phyloP scores from a whole-genome alignment of 169 alveolate genomes.

The Plasmodium berghei region DNA sequence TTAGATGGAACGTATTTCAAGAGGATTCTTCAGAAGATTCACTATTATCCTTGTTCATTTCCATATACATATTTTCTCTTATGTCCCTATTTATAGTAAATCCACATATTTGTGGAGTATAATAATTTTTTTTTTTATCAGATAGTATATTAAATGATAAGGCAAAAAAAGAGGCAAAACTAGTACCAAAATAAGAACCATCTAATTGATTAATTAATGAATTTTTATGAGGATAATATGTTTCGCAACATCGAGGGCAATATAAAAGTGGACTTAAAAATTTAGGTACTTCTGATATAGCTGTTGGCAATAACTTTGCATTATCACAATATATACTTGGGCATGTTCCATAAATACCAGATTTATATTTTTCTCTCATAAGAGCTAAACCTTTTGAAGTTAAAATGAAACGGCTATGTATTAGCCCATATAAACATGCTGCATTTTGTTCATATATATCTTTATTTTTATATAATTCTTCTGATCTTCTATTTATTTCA shows the following conservation, averaged over 20 bases:
- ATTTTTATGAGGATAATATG: conserved; percentile 87
- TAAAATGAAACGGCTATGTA: conserved; percentile 92
- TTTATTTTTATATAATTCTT: conserved; percentile 79
- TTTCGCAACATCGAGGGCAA: conserved; percentile 93
- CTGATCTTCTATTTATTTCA: conserved; percentile 79
- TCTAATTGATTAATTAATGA: conserved; percentile 87
- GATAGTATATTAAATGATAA: conserved; percentile 71
- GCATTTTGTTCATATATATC: conserved; percentile 89
- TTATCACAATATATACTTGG: conserved; percentile 91
- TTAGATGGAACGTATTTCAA: not conserved
- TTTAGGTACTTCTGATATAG: conserved; percentile 91
- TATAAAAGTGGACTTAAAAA: conserved; percentile 91
- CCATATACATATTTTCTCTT: conserved; percentile 37
- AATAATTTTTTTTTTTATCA: conserved; percentile 56
- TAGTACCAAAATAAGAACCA: conserved; percentile 95
- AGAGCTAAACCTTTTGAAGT: conserved; percentile 92
- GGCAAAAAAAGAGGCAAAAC: conserved; percentile 91
- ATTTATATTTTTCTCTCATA: conserved; percentile 91
- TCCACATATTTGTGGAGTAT: conserved; percentile 68
- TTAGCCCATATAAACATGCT: conserved; percentile 91
- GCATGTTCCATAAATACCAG: conserved; percentile 90
- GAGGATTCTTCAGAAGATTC: conserved; percentile 69
- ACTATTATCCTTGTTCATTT: conserved; percentile 48
- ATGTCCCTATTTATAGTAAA: conserved; percentile 61
- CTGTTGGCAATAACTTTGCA: conserved; percentile 92